Evolutionary conservation across 495 filamentous ascomycete genomes (phyloP).

Genomic region (Penicillium coffeae): DNA sequence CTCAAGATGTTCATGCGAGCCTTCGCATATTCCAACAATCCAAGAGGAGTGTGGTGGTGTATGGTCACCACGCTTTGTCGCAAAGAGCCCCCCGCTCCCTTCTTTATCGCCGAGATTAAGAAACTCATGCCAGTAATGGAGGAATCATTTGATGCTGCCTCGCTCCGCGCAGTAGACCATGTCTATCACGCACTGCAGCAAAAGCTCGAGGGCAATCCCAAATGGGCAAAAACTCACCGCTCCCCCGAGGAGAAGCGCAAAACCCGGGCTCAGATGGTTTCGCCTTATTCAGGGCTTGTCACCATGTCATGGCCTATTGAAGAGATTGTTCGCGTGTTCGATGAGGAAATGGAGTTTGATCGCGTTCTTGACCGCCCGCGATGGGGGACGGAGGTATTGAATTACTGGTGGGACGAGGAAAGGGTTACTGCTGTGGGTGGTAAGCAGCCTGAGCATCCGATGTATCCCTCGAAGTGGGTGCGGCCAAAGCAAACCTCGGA

Average conservation of each 20-base stretch:
- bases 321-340: constrained; percentile 13
- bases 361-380: not conserved
- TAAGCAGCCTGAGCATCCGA: not conserved
- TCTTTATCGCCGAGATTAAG: constrained; percentile 34
- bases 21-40: constrained; percentile 24
- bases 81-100: constrained; percentile 20
- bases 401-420: not conserved
- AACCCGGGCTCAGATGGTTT: not conserved
- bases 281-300: not conserved
- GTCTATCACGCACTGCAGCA: constrained; percentile 14
- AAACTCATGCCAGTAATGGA: constrained; percentile 22
- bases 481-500: too few species aligned
- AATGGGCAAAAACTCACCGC: not conserved
- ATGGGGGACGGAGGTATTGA: not conserved
- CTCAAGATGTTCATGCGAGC: constrained; percentile 44
- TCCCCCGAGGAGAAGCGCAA: not conserved
- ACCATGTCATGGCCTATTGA: not conserved
- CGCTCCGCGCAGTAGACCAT: constrained; percentile 11
- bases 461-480: constrained; percentile 1
- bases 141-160: not conserved
- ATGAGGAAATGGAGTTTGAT: constrained; percentile 23
- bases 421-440: not conserved
- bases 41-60: constrained; percentile 44
- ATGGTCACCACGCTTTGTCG: constrained; percentile 36
- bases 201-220: not conserved